These are phyloP conservation scores for Brassica cretica DNA, from an alignment of 345 rosid species.

Conservation along the genomic window DNA sequence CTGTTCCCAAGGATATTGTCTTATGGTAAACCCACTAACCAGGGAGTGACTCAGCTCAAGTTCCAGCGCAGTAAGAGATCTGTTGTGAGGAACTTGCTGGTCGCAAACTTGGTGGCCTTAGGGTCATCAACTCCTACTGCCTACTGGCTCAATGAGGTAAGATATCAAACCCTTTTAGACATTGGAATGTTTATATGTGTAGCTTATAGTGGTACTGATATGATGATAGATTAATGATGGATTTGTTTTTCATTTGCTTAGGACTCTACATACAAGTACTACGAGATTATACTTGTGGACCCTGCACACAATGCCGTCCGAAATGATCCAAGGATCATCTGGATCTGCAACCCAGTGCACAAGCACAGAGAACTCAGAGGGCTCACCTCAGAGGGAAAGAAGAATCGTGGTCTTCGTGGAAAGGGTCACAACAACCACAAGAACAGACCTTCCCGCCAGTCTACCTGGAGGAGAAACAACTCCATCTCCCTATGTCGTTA, in stretches of 20 bases:
- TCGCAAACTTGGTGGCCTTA: constrained; percentile 11
- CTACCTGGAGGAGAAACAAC: constrained; percentile 80
- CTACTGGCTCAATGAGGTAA: constrained; percentile 84
- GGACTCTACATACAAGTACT: constrained; percentile 88
- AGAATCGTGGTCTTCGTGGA: constrained; percentile 80
- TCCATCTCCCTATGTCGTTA: constrained; percentile 60
- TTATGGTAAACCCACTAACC: constrained; percentile 80
- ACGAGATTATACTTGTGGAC: constrained; percentile 72
- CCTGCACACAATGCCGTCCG: constrained; percentile 67
- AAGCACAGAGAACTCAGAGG: constrained; percentile 86
- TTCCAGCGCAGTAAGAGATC: not conserved
- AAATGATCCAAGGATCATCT: constrained; percentile 83
- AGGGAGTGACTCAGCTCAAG: constrained; percentile 50
- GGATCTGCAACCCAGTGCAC: constrained; percentile 84
- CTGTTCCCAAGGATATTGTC: constrained; percentile 83
- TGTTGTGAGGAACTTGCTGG: not conserved
- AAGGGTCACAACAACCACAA: constrained; percentile 78
- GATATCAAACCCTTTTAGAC: too few species aligned
- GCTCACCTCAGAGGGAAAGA: constrained; percentile 81
- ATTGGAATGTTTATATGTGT: too few species aligned
- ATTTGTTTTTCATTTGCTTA: not conserved
- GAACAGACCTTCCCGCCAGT: constrained; percentile 69
- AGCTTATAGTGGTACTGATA: too few species aligned
- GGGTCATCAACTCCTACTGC: constrained; percentile 85
- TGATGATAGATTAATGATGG: too few species aligned